Evolutionary conservation across 2,329 filamentous ascomycete genomes (phyloP).

Genomic region (Beauveria scarabaeidicola): DNA sequence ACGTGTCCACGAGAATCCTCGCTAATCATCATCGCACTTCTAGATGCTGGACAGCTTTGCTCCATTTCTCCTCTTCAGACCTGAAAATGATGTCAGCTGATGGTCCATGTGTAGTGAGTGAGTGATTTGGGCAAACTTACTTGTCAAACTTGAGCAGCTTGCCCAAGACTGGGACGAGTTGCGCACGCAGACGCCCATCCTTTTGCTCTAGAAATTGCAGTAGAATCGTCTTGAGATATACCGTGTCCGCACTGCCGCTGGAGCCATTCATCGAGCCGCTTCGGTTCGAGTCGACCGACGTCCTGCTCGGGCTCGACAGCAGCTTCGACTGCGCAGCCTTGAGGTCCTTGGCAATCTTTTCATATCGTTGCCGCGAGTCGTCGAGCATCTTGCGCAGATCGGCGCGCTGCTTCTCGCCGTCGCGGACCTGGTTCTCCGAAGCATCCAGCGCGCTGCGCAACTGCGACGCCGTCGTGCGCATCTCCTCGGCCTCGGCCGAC

Average conservation of each 20-base stretch:
- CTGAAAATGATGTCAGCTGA: constrained; percentile 13
- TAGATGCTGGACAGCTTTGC: constrained; percentile 18
- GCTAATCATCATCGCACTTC: constrained; percentile 9
- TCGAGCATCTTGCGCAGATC: constrained; percentile 71
- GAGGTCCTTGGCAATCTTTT: constrained; percentile 66
- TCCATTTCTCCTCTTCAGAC: constrained; percentile 21
- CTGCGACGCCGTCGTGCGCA: constrained; percentile 66
- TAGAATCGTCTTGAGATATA: constrained; percentile 73
- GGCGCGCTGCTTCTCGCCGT: constrained; percentile 72
- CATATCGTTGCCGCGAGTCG: constrained; percentile 66
- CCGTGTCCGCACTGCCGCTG: constrained; percentile 34
- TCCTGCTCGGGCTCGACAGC: constrained; percentile 29
- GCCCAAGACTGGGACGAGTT: constrained; percentile 69
- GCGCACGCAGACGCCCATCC: constrained; percentile 65
- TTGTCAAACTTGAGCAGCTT: constrained; percentile 70
- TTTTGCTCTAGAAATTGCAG: constrained; percentile 75
- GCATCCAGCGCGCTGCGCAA: constrained; percentile 76
- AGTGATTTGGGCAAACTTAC: constrained; percentile 35
- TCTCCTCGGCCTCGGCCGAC: constrained; percentile 64
- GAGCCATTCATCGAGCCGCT: constrained; percentile 30
- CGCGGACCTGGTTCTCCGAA: constrained; percentile 73
- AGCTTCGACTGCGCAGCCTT: constrained; percentile 44
- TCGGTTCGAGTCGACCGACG: constrained; percentile 38
- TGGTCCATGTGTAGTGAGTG: not conserved
- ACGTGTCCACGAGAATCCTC: not conserved